A percentile compares a stretch with the other conserved stretches of the same genome.
Evolutionary conservation across 2,329 filamentous ascomycete species (phyloP).

Genomic region (Leptographium galeiforme): DNA sequence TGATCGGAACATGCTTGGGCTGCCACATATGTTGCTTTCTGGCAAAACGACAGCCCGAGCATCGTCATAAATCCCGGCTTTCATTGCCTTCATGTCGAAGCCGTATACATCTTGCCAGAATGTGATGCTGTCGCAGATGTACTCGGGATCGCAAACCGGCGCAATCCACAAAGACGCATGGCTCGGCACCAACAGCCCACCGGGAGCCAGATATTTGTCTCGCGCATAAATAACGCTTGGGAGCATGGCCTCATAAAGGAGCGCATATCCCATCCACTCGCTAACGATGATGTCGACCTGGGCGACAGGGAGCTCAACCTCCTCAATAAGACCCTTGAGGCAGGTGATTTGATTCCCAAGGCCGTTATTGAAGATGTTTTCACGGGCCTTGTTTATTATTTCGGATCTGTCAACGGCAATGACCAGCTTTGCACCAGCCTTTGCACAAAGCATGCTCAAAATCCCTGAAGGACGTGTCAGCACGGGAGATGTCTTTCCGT

Average conservation of each 20-base stretch:
- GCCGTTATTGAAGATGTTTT: constrained; percentile 73
- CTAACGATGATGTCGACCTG: constrained; percentile 90
- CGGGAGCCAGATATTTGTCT: constrained; percentile 69
- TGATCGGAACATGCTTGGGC: constrained; percentile 53
- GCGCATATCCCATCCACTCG: constrained; percentile 95
- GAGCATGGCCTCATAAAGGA: constrained; percentile 92
- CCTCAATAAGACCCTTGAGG: constrained; percentile 76
- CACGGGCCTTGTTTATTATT: constrained; percentile 75
- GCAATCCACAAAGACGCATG: constrained; percentile 74
- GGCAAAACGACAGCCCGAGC: constrained; percentile 65
- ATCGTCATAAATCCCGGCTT: constrained; percentile 67
- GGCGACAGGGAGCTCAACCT: constrained; percentile 62
- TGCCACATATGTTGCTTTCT: constrained; percentile 42
- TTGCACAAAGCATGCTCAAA: constrained; percentile 86
- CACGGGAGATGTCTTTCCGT: constrained; percentile 7
- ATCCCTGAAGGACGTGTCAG: constrained; percentile 36
- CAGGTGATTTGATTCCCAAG: constrained; percentile 64
- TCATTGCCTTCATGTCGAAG: constrained; percentile 89
- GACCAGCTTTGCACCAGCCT: constrained; percentile 73
- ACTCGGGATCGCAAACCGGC: constrained; percentile 65
- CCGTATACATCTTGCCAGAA: constrained; percentile 93
- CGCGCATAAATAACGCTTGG: constrained; percentile 81
- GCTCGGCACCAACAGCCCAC: constrained; percentile 74
- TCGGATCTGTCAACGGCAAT: constrained; percentile 86
- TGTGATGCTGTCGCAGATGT: constrained; percentile 60